Percentiles rank a stretch among this genome's conserved stretches.
phyloP scores from a whole-genome alignment of 2,329 filamentous ascomycete species.

The Xylariaceae sp. region DNA sequence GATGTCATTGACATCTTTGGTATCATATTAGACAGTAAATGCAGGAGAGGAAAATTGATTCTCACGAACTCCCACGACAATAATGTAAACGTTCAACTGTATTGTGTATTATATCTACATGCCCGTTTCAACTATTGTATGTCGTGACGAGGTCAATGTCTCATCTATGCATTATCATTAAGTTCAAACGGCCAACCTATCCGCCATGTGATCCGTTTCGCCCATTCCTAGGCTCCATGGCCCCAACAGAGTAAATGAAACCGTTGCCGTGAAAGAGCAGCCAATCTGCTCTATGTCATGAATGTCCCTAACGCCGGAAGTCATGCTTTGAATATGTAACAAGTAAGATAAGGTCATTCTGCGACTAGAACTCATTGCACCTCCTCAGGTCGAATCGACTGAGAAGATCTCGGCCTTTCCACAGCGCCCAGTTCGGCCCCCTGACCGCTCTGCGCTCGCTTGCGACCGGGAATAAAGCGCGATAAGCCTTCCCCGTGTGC shows the following conservation, averaged over 20 bases:
- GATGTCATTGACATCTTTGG: too few species aligned
- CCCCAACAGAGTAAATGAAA: conserved; percentile 10
- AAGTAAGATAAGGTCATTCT: neutral
- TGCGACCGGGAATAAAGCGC: conserved; percentile 33
- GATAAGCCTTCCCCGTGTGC: conserved; percentile 27
- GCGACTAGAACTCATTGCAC: conserved; percentile 21
- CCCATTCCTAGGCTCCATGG: neutral
- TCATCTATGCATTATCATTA: conserved; percentile 23
- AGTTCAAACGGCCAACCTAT: conserved; percentile 2
- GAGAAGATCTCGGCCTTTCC: conserved; percentile 30
- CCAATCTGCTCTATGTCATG: conserved; percentile 24
- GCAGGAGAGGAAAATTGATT: neutral
- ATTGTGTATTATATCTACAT: conserved; percentile 13
- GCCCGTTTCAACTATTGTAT: conserved; percentile 9
- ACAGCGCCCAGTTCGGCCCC: conserved; percentile 31
- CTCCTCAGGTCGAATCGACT: conserved; percentile 26
- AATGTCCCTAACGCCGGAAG: conserved; percentile 23
- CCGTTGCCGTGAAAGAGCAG: conserved; percentile 19
- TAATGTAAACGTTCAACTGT: conserved; percentile 2
- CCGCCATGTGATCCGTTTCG: conserved; percentile 3
- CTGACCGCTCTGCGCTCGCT: conserved; percentile 33
- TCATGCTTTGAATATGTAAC: conserved; percentile 20
- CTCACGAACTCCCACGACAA: neutral
- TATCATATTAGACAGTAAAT: too few species aligned
- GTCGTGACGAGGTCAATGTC: conserved; percentile 7